Evolutionary conservation across 2,329 filamentous ascomycete species (phyloP), one percentile per base, ranked within the genome.

Genomic region (Periconia sp.): DNA sequence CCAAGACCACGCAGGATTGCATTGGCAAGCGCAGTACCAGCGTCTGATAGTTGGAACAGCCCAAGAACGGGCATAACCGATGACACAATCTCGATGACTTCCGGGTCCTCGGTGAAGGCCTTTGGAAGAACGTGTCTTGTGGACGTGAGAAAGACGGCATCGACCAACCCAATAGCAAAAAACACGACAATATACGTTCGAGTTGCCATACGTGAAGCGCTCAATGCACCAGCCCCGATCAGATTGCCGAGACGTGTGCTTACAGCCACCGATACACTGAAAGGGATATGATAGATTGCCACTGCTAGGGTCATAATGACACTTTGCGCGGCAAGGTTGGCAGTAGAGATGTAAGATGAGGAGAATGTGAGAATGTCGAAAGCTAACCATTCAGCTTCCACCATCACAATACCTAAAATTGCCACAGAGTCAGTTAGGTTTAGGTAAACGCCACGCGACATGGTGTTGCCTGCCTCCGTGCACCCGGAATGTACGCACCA

Each of bases 241-340:
- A 76, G 61, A 50, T 75, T 74, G 18, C 73, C 74, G 9, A 76
- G 53, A 1, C 74, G 66, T 3, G 74, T 76, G 47, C 64, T 71
- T 11, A 72, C 72, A 13, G 70, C 69, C 17, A 74, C 71, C 8
- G 70, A 72, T 53, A 45, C 46, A 30, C 54, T 50, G 41, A 76
- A 76, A 0, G 74, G 73, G 6, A 76, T 68, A 53, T 76, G 74
- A 54, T 70, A 76, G 43, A 75, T 71, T n/a, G 71, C 61, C 14
- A 71, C 66, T 8, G 67, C 69, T 13, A 64, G 60, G 1, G 68
- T 70, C 68, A 71, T 73, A 40, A 74, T 61, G 11, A 73, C 66
- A 52, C 55, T 66, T 74, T 99, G 93, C 0, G 94, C 93, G 0
- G 93, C 93, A 1, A 97, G 82, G 59, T 90, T 86, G 14, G 87